Evolutionary conservation across 495 filamentous ascomycete genomes (phyloP).

Genomic region (Penicillium paxilli): DNA sequence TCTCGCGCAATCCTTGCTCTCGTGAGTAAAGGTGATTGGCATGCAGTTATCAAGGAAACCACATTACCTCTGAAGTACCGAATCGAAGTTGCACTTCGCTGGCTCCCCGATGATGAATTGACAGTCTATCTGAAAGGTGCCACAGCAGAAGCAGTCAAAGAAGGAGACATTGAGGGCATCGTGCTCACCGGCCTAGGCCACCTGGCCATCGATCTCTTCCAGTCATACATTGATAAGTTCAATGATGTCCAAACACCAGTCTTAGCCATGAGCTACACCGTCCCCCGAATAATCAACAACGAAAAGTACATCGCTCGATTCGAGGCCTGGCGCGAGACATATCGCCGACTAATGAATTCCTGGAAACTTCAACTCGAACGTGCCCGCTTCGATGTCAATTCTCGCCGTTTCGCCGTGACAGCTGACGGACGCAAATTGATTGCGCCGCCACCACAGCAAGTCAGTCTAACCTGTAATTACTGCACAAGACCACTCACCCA

Average conservation of each 20-base stretch:
- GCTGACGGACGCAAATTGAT: constrained; percentile 65
- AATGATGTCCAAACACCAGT: constrained; percentile 88
- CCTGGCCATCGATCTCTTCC: constrained; percentile 76
- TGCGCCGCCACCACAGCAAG: constrained; percentile 67
- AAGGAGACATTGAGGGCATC: constrained; percentile 86
- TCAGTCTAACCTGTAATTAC: constrained; percentile 80
- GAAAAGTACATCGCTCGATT: constrained; percentile 53
- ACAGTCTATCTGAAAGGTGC: constrained; percentile 67
- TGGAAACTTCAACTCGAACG: constrained; percentile 68
- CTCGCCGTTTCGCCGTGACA: constrained; percentile 60
- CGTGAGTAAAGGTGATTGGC: constrained; percentile 86
- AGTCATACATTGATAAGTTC: constrained; percentile 84
- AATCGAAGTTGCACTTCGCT: constrained; percentile 79
- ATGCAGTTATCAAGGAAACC: constrained; percentile 73
- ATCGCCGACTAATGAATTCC: constrained; percentile 76
- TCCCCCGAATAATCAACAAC: constrained; percentile 80
- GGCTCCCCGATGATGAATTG: constrained; percentile 77
- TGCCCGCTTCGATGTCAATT: constrained; percentile 58
- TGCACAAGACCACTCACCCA: constrained; percentile 62
- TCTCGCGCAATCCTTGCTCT: constrained; percentile 89
- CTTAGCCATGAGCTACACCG: constrained; percentile 76
- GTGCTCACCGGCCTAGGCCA: constrained; percentile 84
- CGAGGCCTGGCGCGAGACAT: constrained; percentile 76
- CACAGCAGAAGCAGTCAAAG: constrained; percentile 60
- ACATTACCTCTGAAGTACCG: constrained; percentile 85